A percentile compares a stretch with the other conserved stretches of the same genome.
These are phyloP conservation scores for Pyropia haitanensis DNA, from an alignment of 23 red algal species.

Conservation along the genomic window DNA sequence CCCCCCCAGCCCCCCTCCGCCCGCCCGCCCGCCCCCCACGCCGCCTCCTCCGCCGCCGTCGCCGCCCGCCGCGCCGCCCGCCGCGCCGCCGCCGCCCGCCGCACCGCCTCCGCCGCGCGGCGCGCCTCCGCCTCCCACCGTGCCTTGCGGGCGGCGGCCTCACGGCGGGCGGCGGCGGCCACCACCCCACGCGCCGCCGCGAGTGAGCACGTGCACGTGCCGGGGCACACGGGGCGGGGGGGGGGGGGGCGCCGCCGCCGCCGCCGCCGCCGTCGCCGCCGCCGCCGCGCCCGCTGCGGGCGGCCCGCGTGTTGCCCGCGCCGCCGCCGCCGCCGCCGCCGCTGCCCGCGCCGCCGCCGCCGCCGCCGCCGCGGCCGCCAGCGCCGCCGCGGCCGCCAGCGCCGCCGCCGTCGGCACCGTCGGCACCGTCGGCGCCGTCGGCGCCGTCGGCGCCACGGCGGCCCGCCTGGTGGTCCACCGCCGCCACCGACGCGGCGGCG, in stretches of 20 bases:
- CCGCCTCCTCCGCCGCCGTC: not conserved
- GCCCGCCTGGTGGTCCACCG: not conserved
- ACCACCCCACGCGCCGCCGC: not conserved
- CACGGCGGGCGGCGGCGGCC: not conserved
- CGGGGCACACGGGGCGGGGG: no score
- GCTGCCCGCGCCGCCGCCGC: not conserved
- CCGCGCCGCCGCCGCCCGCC: not conserved
- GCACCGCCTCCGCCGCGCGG: not conserved
- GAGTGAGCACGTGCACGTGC: no score
- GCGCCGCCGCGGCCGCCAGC: not conserved
- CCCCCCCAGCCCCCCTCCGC: not conserved
- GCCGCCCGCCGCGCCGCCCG: not conserved
- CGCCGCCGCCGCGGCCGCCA: not conserved
- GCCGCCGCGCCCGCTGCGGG: not conserved
- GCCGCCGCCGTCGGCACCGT: not conserved
- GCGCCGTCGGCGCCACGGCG: not conserved
- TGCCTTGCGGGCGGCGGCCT: not conserved
- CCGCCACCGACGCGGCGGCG: no score
- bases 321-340: not conserved
- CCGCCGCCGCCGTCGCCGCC: not conserved
- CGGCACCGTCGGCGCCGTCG: not conserved
- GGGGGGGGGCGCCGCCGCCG: not conserved
- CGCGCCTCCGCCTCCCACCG: no score
- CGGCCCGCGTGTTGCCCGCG: not conserved
- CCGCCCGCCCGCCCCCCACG: not conserved